Percentiles rank a stretch among this genome's conserved stretches.
Evolutionary conservation across 306 rosid genomes (phyloP).

Genomic region (Inga leiocalycina): DNA sequence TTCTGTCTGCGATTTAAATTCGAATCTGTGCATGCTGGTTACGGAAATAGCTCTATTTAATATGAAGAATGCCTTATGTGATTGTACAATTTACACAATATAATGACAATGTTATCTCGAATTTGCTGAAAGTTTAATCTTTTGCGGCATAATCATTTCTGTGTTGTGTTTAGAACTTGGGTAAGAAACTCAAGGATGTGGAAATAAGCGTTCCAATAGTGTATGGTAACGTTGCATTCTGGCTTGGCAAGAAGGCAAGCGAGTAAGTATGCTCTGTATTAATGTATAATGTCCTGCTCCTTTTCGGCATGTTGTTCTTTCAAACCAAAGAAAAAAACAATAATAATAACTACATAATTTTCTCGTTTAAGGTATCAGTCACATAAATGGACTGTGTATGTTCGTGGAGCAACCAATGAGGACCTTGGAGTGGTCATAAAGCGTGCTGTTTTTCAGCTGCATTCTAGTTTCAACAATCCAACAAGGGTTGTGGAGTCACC

Average conservation of each 20-base stretch:
- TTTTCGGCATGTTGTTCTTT: conserved; percentile 21
- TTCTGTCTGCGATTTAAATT: conserved; percentile 26
- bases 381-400: conserved; percentile 82
- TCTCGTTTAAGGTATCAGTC: conserved; percentile 68
- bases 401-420: conserved; percentile 78
- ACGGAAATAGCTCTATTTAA: neutral
- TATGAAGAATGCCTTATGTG: conserved; percentile 2
- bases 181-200: conserved; percentile 67
- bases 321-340: neutral
- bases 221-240: conserved; percentile 79
- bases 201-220: conserved; percentile 80
- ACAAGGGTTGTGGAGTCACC: conserved; percentile 72
- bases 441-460: conserved; percentile 82
- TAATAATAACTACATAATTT: conserved; percentile 26
- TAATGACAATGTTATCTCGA: neutral
- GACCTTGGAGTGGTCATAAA: conserved; percentile 66
- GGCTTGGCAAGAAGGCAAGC: conserved; percentile 91
- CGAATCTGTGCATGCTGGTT: conserved; percentile 5
- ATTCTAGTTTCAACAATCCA: conserved; percentile 82
- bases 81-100: conserved; percentile 20
- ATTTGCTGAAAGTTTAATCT: neutral
- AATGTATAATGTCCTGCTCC: conserved; percentile 25
- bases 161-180: conserved; percentile 58
- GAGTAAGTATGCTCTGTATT: conserved; percentile 61
- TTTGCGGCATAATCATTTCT: conserved; percentile 36